Evolutionary conservation across 768 basidiomycete genomes (phyloP).

Genomic region (Termitomyces sp.): DNA sequence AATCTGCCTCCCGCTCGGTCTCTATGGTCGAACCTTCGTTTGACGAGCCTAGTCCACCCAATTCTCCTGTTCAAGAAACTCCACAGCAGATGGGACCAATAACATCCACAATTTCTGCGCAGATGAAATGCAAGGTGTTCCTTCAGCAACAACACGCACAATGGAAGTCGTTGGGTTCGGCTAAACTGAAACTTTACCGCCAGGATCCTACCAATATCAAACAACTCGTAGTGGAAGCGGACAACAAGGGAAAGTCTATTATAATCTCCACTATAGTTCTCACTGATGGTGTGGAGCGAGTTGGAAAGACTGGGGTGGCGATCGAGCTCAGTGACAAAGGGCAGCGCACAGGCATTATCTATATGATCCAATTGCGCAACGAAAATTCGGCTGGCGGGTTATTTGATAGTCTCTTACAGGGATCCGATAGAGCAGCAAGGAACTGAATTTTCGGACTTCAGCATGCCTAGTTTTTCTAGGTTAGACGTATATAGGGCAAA

Average conservation of each 20-base stretch:
- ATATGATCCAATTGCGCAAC: constrained; percentile 95
- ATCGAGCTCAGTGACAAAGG: constrained; percentile 93
- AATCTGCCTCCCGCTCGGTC: constrained; percentile 45
- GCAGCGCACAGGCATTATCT: constrained; percentile 87
- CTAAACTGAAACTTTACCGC: constrained; percentile 81
- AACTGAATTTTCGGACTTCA: constrained; percentile 5
- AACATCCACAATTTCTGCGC: constrained; percentile 73
- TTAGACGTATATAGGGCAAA: constrained; percentile 8
- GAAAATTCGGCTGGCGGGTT: constrained; percentile 82
- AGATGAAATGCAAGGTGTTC: constrained; percentile 99
- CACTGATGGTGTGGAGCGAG: constrained; percentile 94
- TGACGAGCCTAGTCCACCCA: constrained; percentile 77
- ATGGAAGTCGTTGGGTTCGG: constrained; percentile 93
- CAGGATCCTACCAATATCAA: constrained; percentile 87
- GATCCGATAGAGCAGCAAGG: constrained; percentile 61
- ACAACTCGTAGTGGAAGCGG: constrained; percentile 92
- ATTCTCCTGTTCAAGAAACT: constrained; percentile 66
- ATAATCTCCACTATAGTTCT: constrained; percentile 95
- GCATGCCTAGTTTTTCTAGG: constrained; percentile 3
- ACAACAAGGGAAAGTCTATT: constrained; percentile 68
- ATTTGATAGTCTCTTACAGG: constrained; percentile 82
- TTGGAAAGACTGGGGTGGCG: constrained; percentile 98
- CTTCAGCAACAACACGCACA: constrained; percentile 94
- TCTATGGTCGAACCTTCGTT: constrained; percentile 52
- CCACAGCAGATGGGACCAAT: constrained; percentile 59